phyloP scores from a whole-genome alignment of 352 stramenopile genomes.

The Phytophthora citricola region DNA sequence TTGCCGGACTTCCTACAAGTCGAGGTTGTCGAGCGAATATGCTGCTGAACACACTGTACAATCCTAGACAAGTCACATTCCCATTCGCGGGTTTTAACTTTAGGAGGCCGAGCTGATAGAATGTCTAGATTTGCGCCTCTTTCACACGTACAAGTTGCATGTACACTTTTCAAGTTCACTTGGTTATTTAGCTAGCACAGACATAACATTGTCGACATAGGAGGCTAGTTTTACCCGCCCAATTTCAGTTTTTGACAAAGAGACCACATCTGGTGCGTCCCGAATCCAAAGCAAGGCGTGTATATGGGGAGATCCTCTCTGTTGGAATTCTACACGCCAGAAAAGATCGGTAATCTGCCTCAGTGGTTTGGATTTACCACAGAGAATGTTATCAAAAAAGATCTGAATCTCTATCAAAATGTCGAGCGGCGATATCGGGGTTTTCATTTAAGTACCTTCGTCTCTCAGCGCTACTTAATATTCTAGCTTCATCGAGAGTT shows the following conservation, averaged over 20 bases:
- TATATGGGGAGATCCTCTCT: slow-evolving; percentile 30
- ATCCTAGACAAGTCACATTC: not conserved
- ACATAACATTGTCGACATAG: slow-evolving; percentile 1
- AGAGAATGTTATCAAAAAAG: slow-evolving; percentile 25
- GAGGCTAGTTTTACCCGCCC: not conserved
- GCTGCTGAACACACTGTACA: slow-evolving; percentile 1
- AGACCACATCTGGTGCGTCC: slow-evolving; percentile 3
- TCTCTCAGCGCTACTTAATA: not conserved
- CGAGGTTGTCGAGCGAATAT: not conserved
- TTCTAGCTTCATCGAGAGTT: not conserved
- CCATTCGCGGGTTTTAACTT: not conserved
- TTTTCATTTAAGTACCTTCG: slow-evolving; percentile 15
- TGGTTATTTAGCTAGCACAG: not conserved
- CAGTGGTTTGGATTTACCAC: not conserved
- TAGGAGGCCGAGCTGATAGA: not conserved
- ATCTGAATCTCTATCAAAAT: slow-evolving; percentile 33
- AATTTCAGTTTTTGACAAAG: slow-evolving; percentile 1
- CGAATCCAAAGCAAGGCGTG: slow-evolving; percentile 30
- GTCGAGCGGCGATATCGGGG: slow-evolving; percentile 21
- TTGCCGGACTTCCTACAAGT: slow-evolving; percentile 1
- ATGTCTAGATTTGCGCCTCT: not conserved
- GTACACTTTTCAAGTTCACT: not conserved
- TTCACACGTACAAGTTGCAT: not conserved
- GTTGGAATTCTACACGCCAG: slow-evolving; percentile 36
- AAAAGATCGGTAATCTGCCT: slow-evolving; percentile 28